Evolutionary conservation across 2,329 filamentous ascomycete species (phyloP).

Genomic region (Curvularia verruculosa): DNA sequence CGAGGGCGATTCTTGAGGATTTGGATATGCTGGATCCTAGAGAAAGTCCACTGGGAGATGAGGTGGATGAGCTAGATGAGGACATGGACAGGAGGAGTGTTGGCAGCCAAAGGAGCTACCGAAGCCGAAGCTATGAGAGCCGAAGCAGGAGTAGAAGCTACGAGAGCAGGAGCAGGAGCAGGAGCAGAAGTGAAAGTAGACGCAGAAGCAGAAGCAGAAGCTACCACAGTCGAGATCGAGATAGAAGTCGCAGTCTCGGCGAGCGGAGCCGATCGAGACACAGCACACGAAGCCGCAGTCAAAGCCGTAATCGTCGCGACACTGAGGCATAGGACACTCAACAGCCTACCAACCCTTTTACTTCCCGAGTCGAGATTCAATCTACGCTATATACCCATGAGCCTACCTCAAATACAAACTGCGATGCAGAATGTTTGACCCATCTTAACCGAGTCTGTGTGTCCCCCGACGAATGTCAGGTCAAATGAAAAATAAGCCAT

Average conservation of each 20-base stretch:
- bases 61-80: conserved; percentile 64
- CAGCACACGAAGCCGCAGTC: conserved; percentile 6
- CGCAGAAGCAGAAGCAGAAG: conserved; percentile 10
- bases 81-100: conserved; percentile 22
- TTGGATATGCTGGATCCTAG: conserved; percentile 84
- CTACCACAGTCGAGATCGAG: conserved; percentile 14
- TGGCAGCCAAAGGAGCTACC: conserved; percentile 22
- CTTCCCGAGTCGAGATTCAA: background rate
- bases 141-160: conserved; percentile 24
- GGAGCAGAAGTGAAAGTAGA: conserved; percentile 12
- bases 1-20: conserved; percentile 82
- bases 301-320: conserved; percentile 1
- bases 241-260: conserved; percentile 9
- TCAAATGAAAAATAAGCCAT: too few relatives aligned
- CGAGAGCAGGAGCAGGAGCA: conserved; percentile 23
- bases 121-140: conserved; percentile 21
- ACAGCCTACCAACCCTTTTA: background rate
- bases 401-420: background rate
- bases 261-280: conserved; percentile 4
- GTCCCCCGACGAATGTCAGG: too few relatives aligned
- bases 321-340: background rate
- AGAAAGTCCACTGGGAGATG: conserved; percentile 79
- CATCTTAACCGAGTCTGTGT: too few relatives aligned
- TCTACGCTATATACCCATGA: conserved; percentile 8
- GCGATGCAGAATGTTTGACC: background rate